Conservation (phyloP, 345 rosid genomes). For the Clausena lansium region DNA sequence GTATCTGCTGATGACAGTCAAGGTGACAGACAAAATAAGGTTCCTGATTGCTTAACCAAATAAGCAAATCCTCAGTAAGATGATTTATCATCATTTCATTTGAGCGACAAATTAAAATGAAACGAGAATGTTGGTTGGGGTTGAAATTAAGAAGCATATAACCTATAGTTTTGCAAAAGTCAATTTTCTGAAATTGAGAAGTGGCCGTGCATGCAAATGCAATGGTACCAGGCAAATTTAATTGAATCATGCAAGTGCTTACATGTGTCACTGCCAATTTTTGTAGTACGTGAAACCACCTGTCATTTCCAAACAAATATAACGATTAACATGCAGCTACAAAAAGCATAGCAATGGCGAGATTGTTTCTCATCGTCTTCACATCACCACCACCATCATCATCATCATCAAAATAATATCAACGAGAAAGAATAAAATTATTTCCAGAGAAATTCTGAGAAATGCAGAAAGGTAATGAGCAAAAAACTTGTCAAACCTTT, state of each 20-base stretch:
- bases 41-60: no score
- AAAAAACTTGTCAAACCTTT: background rate
- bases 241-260: background rate
- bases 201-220: background rate
- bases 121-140: no score
- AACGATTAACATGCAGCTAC: constrained; percentile 30
- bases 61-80: background rate
- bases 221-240: background rate
- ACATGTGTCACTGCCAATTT: constrained; percentile 2
- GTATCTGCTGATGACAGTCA: no score
- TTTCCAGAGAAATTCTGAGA: constrained; percentile 21
- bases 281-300: constrained; percentile 5
- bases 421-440: background rate
- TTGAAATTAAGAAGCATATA: background rate
- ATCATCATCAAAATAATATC: background rate
- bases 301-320: constrained; percentile 24
- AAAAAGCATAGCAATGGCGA: constrained; percentile 24
- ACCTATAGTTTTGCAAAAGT: background rate
- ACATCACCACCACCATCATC: constrained; percentile 1
- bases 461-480: constrained; percentile 51
- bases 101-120: no score
- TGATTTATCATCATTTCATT: background rate
- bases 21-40: no score
- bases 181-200: background rate
- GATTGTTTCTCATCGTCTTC: constrained; percentile 3